A percentile compares a stretch with the other conserved stretches of the same genome.
phyloP scores from a whole-genome alignment of 805 yeast genomes.

The Pachysolen tannophilus region DNA sequence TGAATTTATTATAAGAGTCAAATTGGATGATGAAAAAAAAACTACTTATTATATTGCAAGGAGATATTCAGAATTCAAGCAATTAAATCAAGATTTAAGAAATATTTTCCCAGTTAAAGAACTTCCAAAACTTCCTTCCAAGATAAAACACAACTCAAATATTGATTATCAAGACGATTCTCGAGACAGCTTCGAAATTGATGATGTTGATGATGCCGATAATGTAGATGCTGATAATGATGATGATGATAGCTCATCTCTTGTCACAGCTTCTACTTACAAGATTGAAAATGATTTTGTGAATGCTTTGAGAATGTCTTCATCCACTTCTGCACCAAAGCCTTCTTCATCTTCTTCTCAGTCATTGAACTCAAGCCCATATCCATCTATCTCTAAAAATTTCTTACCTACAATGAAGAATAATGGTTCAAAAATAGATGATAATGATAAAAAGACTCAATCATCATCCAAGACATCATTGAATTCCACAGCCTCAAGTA shows the following conservation, averaged over 20 bases:
- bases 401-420: background rate
- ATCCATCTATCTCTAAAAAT: background rate
- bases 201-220: conserved; percentile 10
- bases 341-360: background rate
- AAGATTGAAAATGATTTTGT: conserved; percentile 7
- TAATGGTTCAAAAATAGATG: background rate
- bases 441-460: background rate
- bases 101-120: conserved; percentile 62
- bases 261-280: background rate
- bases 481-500: conserved; percentile 1
- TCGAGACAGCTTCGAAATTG: conserved; percentile 7
- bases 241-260: conserved; percentile 8
- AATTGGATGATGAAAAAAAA: conserved; percentile 20
- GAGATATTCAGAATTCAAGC: conserved; percentile 61
- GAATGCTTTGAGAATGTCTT: conserved; percentile 1
- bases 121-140: conserved; percentile 28
- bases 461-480: background rate
- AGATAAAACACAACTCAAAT: conserved; percentile 17
- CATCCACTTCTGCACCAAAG: conserved; percentile 1
- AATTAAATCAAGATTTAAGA: conserved; percentile 44
- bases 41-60: conserved; percentile 44
- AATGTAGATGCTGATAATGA: conserved; percentile 8
- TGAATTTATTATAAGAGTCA: conserved; percentile 42
- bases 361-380: too few species aligned
- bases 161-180: conserved; percentile 9